Percentiles rank a stretch among this genome's conserved stretches.
Conservation (phyloP, 2,329 filamentous ascomycete genomes). For the Westerdykella ornata region DNA sequence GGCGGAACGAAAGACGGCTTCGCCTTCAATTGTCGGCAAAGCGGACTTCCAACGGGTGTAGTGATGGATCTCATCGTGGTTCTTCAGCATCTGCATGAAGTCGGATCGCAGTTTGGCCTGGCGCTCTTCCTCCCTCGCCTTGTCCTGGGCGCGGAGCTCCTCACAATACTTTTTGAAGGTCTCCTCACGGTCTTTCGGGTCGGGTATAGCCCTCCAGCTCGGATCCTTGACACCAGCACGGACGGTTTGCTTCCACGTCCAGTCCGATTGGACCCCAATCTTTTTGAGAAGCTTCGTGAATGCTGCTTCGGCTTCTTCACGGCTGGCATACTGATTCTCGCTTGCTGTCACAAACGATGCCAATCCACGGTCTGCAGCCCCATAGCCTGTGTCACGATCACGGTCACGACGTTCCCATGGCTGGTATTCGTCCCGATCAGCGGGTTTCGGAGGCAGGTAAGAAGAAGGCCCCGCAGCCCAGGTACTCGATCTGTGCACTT, state of each 20-base stretch:
- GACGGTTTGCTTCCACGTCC: slow-evolving; percentile 87
- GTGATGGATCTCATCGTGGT: slow-evolving; percentile 93
- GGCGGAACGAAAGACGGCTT: slow-evolving; percentile 90
- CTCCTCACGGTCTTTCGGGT: slow-evolving; percentile 80
- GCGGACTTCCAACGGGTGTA: slow-evolving; percentile 97
- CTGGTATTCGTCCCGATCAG: slow-evolving; percentile 40
- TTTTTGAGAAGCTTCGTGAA: slow-evolving; percentile 86
- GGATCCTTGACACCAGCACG: slow-evolving; percentile 80
- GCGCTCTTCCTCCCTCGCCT: slow-evolving; percentile 88
- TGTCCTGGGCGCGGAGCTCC: slow-evolving; percentile 85
- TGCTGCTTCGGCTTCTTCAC: slow-evolving; percentile 85
- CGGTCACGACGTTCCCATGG: slow-evolving; percentile 37
- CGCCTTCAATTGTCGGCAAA: slow-evolving; percentile 84
- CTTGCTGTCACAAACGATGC: slow-evolving; percentile 42
- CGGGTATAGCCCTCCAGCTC: slow-evolving; percentile 87
- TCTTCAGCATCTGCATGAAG: slow-evolving; percentile 92
- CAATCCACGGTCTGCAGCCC: slow-evolving; percentile 23
- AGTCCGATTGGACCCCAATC: slow-evolving; percentile 80
- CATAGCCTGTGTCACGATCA: slow-evolving; percentile 45
- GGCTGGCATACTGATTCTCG: slow-evolving; percentile 47
- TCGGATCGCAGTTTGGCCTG: slow-evolving; percentile 85
- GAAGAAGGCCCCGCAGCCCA: slow-evolving; percentile 55
- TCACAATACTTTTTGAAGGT: slow-evolving; percentile 94
- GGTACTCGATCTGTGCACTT: slow-evolving; percentile 33
- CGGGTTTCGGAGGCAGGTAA: slow-evolving; percentile 35